phyloP scores from a whole-genome alignment of 164 flowering plant genomes.

The Warburgia ugandensis region DNA sequence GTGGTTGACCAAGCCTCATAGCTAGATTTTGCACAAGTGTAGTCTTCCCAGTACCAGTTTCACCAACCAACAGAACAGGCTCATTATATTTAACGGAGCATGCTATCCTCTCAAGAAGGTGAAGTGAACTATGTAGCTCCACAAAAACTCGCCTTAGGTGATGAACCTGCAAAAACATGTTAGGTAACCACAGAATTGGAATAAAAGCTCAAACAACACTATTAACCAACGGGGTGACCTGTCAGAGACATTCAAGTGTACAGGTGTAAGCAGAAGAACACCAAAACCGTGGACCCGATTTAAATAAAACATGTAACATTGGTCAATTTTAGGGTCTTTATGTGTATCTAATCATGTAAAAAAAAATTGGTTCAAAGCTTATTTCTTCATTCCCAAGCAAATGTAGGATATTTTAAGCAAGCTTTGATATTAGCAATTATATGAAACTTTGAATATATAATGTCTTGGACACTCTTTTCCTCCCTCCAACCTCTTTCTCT shows the following conservation, averaged over 20 bases:
- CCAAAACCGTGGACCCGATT: too few species aligned
- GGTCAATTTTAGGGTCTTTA: too few species aligned
- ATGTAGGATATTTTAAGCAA: too few species aligned
- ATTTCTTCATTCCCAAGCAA: too few species aligned
- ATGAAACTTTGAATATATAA: too few species aligned
- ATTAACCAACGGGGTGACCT: not conserved
- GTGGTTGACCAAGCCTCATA: conserved; percentile 55
- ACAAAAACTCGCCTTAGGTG: conserved; percentile 48
- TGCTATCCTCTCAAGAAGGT: conserved; percentile 78
- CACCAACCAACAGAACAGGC: conserved; percentile 96
- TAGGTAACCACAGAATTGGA: not conserved
- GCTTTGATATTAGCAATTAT: too few species aligned
- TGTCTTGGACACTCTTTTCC: too few species aligned
- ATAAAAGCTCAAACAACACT: not conserved
- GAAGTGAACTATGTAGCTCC: conserved; percentile 55
- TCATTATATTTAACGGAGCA: conserved; percentile 80
- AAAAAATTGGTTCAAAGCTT: too few species aligned
- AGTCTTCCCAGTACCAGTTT: conserved; percentile 98
- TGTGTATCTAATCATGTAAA: too few species aligned
- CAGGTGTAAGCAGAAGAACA: not conserved
- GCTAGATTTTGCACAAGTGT: conserved; percentile 94
- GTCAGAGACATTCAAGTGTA: not conserved
- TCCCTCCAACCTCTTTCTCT: too few species aligned
- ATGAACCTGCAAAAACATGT: conserved; percentile 26
- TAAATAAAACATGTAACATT: too few species aligned